Evolutionary conservation across 441 rosid genomes (phyloP), one percentile per base, ranked within the genome.

Genomic region (Corymbia citriodora): DNA sequence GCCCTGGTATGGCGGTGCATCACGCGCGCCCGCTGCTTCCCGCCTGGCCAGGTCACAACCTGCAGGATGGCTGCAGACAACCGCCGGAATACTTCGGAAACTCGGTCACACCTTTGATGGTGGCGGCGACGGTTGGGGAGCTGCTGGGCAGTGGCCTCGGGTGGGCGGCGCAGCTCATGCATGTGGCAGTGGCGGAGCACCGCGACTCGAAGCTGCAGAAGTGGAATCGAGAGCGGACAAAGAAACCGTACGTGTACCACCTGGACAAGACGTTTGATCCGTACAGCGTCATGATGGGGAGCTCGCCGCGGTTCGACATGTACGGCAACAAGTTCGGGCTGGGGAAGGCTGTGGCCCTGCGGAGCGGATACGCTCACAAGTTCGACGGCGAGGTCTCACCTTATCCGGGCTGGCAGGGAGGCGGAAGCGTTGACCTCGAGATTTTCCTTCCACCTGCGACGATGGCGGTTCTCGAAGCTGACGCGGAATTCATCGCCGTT

Each of bases 241-340:
- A 93, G 87, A 93, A 92, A 9, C 99, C 95, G 0, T 74, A 18
- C 4, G 29, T 97, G 40, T 94, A 94, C 92, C 92, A 92, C 14
- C 54, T 95, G 6, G 95, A 82, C 21, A 87, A 87, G 87, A 17
- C 90, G 82, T 96, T 93, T 81, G 96, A 95, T 88, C 96, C 95
- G 1, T 10, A 88, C 55, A 95, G 95, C 31, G 91, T 97, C 87
- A 92, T 94, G 95, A 93, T 97, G 93, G 98, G 98, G 88, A 96
- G 98, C 92, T 97, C 99, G 0, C 98, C 98, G 3, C 93, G 98
- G 91, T 97, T 97, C 92, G 83, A 96, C 89, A 97, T 90, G 93
- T 97, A 97, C 8, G 98, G 98, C 21, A 91, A 87, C 79, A 96
- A 97, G 79, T 97, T 96, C 87, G 99, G 99, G 50, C 74, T 97